Evolutionary conservation across 495 filamentous ascomycete genomes (phyloP), one percentile per base, ranked within the genome.

Genomic region (Penicillium flavigenum): DNA sequence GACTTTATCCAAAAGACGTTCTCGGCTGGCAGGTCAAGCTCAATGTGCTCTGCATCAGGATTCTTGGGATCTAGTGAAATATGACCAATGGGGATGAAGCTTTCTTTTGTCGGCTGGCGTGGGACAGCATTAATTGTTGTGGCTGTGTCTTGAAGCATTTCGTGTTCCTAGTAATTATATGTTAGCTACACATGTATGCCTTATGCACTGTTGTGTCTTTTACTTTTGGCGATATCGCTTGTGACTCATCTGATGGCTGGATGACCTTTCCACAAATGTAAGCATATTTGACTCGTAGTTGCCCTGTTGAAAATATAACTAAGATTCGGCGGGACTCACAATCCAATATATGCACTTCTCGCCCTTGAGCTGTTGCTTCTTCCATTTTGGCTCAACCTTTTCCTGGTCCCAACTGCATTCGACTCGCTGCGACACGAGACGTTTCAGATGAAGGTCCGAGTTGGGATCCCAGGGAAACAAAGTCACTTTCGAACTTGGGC

Each of bases 271-370:
- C 11, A 27, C 1, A 20, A 11, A 16, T 41, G n/a, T 52, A 10
- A 52, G 50, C 50, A 42, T 17, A 5, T 9, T 51, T 3, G 6
- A 16, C 31, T 34, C 10, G 2, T 27, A 0, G 17, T 20, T 55
- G 16, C n/a, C n/a, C n/a, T 1, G 20, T 19, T 29, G 20, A 3
- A 9, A 3, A 9, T 41, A 31, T 12, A 42, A 36, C n/a, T 12
- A 52, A 5, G 26, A 54, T 26, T 1, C 14, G 1, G 2, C 29
- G 38, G 1, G 19, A 14, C 67, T 62, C 26, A 70, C 67, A 58
- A 70, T 70, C 67, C 67, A 70, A 47, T 63, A 68, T 14, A 70
- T 65, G 51, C 64, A 67, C 20, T 68, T 70, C 6, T 50, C 39
- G 29, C 67, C 67, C 29, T 46, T 52, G 1, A 47, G 38, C 51